Percentiles rank a stretch among this genome's conserved stretches.
phyloP scores from a whole-genome alignment of 306 rosid genomes.

The Cucurbita maxima region DNA sequence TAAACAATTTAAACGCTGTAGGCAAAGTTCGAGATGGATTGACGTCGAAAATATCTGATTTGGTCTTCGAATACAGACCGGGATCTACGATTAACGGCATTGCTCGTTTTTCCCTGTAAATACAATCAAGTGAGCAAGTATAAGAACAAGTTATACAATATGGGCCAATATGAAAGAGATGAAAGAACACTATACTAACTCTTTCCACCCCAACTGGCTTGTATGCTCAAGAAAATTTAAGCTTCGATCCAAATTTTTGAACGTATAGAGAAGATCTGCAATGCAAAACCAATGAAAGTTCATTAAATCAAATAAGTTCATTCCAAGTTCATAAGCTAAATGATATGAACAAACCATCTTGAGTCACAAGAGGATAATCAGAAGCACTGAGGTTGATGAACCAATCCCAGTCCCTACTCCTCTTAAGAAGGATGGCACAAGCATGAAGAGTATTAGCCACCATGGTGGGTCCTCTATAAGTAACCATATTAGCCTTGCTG shows the following conservation, averaged over 20 bases:
- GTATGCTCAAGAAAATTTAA: slow-evolving; percentile 91
- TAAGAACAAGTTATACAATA: background rate
- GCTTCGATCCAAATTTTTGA: slow-evolving; percentile 34
- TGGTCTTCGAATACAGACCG: slow-evolving; percentile 55
- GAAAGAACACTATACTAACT: slow-evolving; percentile 39
- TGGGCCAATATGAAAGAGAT: background rate
- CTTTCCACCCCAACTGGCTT: slow-evolving; percentile 83
- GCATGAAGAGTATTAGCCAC: slow-evolving; percentile 95
- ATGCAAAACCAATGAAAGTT: background rate
- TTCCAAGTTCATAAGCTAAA: background rate
- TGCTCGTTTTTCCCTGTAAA: slow-evolving; percentile 71
- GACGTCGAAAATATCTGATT: slow-evolving; percentile 59
- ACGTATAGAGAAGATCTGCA: slow-evolving; percentile 63
- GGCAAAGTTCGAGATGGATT: slow-evolving; percentile 63
- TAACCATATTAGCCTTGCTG: slow-evolving; percentile 74
- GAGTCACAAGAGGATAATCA: slow-evolving; percentile 92
- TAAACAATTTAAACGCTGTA: slow-evolving; percentile 69
- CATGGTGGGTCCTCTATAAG: slow-evolving; percentile 96
- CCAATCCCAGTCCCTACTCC: slow-evolving; percentile 94
- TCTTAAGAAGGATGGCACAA: slow-evolving; percentile 83
- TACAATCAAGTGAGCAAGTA: background rate
- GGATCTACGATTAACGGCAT: slow-evolving; percentile 87
- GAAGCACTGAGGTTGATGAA: slow-evolving; percentile 98
- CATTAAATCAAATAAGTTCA: background rate
- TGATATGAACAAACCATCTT: slow-evolving; percentile 59